Base-by-base conservation (phyloP, 2,329 filamentous ascomycete species). In the Curvularia eragrostidis region DNA sequence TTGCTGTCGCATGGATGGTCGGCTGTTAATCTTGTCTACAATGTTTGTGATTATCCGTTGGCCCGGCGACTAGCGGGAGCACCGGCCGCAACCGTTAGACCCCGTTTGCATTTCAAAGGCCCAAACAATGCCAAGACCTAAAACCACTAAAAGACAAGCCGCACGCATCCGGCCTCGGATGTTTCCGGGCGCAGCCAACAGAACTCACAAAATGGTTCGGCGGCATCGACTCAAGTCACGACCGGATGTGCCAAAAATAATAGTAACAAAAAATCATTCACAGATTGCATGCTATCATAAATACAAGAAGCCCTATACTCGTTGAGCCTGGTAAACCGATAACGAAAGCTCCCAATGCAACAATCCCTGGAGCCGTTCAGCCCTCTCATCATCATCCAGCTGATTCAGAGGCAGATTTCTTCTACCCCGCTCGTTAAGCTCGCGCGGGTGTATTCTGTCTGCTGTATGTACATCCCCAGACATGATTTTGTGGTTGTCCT, bases 201-300 rank as follows among this genome's bases (percentile, higher is more conserved):
- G 7, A 28, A 21, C 23, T 18, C 6, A 24, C 41, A 32, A 15
- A 28, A 23, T 32, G 12, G 4, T 10, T 12, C 13, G 15, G 3
- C 13, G 10, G 36, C 23, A 30, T 46, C 36, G 51, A 4, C 13
- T 30, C 19, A 52, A 13, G 43, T 34, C 50, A 48, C 43, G 13
- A 46, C 12, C n/a, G 12, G 32, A n/a, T 32, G 3, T 13, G 19
- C 30, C 21, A 3, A 32, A 13, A 15, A 2, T 38, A 44, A 5
- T 50, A 47, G 49, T 23, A 68, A 64, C 63, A 53, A 62, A 60
- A 69, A 65, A 56, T 13, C 63, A 64, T 60, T 70, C 65, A 64
- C 73, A 72, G 63, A 75, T 73, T 73, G 71, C 74, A 75, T 74
- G 72, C 72, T 75, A 74, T 69, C 67, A 73, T 64, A 74, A 72